Evolutionary conservation across 768 basidiomycete species (phyloP), one percentile per base, ranked within the genome.

Genomic region (Lanmaoa rubissima): DNA sequence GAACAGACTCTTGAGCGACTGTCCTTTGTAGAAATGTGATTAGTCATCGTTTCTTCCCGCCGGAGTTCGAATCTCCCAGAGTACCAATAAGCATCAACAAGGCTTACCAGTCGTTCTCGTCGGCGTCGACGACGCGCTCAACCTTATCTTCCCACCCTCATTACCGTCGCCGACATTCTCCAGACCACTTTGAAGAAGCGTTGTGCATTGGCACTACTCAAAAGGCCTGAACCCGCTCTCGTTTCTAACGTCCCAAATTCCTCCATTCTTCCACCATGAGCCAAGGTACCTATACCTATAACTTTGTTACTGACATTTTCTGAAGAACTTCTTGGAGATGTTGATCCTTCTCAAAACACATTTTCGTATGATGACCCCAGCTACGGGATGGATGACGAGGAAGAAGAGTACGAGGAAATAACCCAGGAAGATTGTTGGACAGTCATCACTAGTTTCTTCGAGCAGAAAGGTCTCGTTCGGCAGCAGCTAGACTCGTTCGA

Each of bases 401-500:
- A 78, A 51, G 74, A 80, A 34, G 79, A 79, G n/a, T 82, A 82
- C 58, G 88, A 88, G 66, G 87, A 90, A 67, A 88, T 94, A 72
- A 91, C 91, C 0, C 92, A 93, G 66, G 92, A 94, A 71, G 92
- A 94, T 67, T 94, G 93, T 72, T 96, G 93, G 93, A 86, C 88
- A 40, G 88, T 99, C 69, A 98, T 98, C 65, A 89, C 92, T 60
- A 87, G 92, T 66, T 99, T 96, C 78, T 98, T 99, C 73, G 88
- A 93, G 60, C 91, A 94, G 72, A 97, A 96, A 73, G 96, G 96
- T 75, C 88, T 99, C 58, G 97, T 98, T 51, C 85, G 93, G 47
- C 97, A 99, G 71, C 97, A 99, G 71, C 85, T 98, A 52, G 94
- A 96, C 76, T 95, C 92, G 12, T 99, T 96, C 74, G 94, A 99